Conservation (phyloP, 163 green algal species). For the Chloromonas sp. region DNA sequence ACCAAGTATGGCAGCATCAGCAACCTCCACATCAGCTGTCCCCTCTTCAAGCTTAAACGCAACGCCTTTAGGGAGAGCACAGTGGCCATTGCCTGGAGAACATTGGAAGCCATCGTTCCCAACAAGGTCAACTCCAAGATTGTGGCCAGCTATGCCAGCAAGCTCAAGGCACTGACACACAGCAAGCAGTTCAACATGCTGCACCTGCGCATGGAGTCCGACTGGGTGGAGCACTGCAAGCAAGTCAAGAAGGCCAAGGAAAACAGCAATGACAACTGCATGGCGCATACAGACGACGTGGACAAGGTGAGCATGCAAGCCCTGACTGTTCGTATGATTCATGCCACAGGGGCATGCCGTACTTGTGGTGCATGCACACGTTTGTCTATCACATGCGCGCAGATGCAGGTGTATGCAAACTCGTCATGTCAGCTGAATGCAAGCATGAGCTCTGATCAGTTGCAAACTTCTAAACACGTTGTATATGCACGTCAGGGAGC, state of each 20-base stretch:
- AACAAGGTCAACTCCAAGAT: background rate
- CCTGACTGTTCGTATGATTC: background rate
- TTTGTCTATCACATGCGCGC: background rate
- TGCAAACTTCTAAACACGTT: too few relatives aligned
- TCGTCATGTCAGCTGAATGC: too few relatives aligned
- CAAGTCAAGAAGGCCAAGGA: background rate
- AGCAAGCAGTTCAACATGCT: slow-evolving; percentile 25
- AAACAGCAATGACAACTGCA: slow-evolving; percentile 24
- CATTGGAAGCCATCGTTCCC: slow-evolving; percentile 18
- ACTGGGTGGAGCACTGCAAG: slow-evolving; percentile 43
- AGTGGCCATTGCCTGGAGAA: slow-evolving; percentile 11
- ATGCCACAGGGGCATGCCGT: background rate
- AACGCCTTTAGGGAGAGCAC: slow-evolving; percentile 4
- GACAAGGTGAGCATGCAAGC: slow-evolving; percentile 2
- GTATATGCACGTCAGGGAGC: too few relatives aligned
- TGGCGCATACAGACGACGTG: slow-evolving; percentile 29
- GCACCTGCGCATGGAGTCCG: slow-evolving; percentile 36
- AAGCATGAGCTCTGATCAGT: too few relatives aligned
- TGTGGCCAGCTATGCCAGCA: slow-evolving; percentile 5
- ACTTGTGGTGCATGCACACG: background rate
- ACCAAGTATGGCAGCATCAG: background rate
- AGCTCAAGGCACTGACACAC: slow-evolving; percentile 4
- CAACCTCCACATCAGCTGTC: slow-evolving; percentile 7
- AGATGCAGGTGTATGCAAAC: too few relatives aligned
- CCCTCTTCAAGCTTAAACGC: slow-evolving; percentile 7